Evolutionary conservation across 805 yeast species (phyloP).

Genomic region (Myxozyma melibiosi): DNA sequence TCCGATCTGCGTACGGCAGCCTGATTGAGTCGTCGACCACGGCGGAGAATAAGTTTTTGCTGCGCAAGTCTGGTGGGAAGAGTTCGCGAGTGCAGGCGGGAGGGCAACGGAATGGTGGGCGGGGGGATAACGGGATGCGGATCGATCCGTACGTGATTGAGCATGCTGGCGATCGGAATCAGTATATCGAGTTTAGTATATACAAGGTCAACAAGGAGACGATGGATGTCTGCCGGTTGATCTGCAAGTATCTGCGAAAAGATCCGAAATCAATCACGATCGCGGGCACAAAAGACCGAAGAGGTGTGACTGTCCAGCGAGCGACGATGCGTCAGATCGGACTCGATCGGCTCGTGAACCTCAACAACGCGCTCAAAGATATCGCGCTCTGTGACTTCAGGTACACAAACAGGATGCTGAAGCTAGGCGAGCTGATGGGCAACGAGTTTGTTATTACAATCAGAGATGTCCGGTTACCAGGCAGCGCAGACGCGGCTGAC

Average conservation of each 20-base stretch:
- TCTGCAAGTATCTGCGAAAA: conserved; percentile 71
- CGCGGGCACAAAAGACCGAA: conserved; percentile 96
- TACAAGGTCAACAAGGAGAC: conserved; percentile 97
- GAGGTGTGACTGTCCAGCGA: conserved; percentile 92
- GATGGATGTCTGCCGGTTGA: conserved; percentile 84
- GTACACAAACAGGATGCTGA: conserved; percentile 63
- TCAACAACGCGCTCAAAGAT: conserved; percentile 78
- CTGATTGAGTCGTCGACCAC: conserved; percentile 81
- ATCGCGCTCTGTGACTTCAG: conserved; percentile 75
- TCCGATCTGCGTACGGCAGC: conserved; percentile 72
- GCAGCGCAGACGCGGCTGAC: conserved; percentile 27
- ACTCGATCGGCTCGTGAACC: conserved; percentile 70
- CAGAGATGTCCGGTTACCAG: conserved; percentile 56
- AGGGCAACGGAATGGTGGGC: background rate
- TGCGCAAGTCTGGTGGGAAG: conserved; percentile 45
- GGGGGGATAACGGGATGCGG: background rate
- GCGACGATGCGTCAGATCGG: conserved; percentile 68
- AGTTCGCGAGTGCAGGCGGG: conserved; percentile 3
- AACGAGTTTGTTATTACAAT: conserved; percentile 86
- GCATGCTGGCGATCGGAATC: conserved; percentile 60
- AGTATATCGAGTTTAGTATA: conserved; percentile 72
- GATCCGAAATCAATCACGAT: conserved; percentile 73
- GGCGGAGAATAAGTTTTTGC: conserved; percentile 61
- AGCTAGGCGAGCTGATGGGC: conserved; percentile 82
- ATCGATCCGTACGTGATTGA: conserved; percentile 16